phyloP scores from a whole-genome alignment of 2,329 filamentous ascomycete genomes.

The Fusarium chlamydosporum region DNA sequence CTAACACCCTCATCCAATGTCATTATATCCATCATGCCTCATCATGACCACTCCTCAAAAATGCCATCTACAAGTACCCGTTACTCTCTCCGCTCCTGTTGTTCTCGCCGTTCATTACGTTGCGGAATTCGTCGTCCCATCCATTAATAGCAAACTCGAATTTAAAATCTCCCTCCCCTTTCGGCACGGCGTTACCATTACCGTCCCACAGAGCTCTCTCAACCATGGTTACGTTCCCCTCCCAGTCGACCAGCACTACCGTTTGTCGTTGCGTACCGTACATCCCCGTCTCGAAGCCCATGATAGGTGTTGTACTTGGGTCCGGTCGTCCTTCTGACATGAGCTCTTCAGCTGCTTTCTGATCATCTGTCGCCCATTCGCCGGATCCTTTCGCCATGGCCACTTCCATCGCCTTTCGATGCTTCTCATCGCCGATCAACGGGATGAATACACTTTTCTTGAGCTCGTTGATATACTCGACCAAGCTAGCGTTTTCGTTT shows the following conservation, averaged over 20 bases:
- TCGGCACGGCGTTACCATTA: slow-evolving; percentile 67
- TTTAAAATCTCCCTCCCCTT: slow-evolving; percentile 68
- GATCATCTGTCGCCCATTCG: slow-evolving; percentile 58
- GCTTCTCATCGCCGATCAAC: slow-evolving; percentile 65
- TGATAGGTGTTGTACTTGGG: slow-evolving; percentile 50
- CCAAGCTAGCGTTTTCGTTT: slow-evolving; percentile 61
- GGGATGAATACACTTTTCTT: slow-evolving; percentile 74
- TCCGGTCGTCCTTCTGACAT: slow-evolving; percentile 58
- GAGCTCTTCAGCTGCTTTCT: slow-evolving; percentile 56
- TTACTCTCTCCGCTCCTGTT: slow-evolving; percentile 18
- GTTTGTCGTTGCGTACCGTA: slow-evolving; percentile 78
- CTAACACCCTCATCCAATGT: background rate
- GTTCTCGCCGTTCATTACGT: slow-evolving; percentile 2
- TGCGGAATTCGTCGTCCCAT: slow-evolving; percentile 57
- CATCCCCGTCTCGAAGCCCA: slow-evolving; percentile 69
- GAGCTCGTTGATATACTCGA: slow-evolving; percentile 67
- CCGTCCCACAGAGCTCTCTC: slow-evolving; percentile 73
- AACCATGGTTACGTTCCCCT: slow-evolving; percentile 71
- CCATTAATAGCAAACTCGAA: slow-evolving; percentile 71
- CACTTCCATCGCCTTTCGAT: slow-evolving; percentile 62
- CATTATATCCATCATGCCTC: background rate
- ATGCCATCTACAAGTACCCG: background rate
- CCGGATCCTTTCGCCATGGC: slow-evolving; percentile 57
- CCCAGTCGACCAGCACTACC: slow-evolving; percentile 72
- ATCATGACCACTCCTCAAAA: background rate